phyloP scores from a whole-genome alignment of 495 filamentous ascomycete genomes.

The Friedmanniomyces simplex region DNA sequence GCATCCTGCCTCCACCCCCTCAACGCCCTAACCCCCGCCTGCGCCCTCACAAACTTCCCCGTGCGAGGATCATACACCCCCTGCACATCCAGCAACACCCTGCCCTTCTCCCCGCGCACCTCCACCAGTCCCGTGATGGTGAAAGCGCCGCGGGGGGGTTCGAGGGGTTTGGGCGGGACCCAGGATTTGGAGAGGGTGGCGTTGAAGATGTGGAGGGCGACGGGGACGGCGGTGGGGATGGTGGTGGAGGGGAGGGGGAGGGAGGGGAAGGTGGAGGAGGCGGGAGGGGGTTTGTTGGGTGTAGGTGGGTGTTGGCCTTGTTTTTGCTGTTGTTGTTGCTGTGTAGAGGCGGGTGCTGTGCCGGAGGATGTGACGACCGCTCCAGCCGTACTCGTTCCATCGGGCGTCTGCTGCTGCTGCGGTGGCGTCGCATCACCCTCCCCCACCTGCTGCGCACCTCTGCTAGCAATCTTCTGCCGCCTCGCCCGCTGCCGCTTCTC shows the following conservation, averaged over 20 bases:
- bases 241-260: not conserved
- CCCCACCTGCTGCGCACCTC: not conserved
- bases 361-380: no score
- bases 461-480: not conserved
- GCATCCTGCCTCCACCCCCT: constrained; percentile 26
- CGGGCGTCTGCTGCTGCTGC: constrained; percentile 1
- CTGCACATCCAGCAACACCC: constrained; percentile 46
- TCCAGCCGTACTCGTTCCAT: not conserved
- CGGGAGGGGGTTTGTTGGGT: not conserved
- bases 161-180: constrained; percentile 27
- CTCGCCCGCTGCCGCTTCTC: not conserved
- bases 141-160: constrained; percentile 54
- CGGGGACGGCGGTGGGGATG: constrained; percentile 20
- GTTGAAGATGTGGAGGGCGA: constrained; percentile 44
- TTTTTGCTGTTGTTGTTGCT: no score
- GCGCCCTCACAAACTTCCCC: constrained; percentile 23
- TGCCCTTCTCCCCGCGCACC: constrained; percentile 46
- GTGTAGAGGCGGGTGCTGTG: no score
- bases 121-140: constrained; percentile 56
- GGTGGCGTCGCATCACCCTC: not conserved
- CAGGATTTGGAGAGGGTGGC: constrained; percentile 40
- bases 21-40: constrained; percentile 22
- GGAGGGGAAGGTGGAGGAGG: not conserved
- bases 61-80: constrained; percentile 50
- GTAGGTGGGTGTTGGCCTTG: not conserved